Evolutionary conservation across 257 asterid species (phyloP).

Genomic region (Plectranthus barbatus): DNA sequence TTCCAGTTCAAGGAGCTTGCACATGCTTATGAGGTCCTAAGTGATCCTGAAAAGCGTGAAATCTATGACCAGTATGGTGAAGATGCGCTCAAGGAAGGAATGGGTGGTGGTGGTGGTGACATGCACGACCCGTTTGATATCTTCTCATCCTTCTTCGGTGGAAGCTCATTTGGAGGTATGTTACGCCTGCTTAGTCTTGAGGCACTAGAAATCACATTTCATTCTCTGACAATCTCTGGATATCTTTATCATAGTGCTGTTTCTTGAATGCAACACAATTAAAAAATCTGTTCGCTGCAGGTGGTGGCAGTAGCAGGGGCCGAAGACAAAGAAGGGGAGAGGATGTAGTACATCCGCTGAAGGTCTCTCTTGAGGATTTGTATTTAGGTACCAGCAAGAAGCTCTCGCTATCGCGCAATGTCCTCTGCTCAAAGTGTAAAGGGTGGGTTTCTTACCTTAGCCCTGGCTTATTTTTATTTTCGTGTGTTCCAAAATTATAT

Average conservation of each 20-base stretch:
- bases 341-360: slow-evolving; percentile 42
- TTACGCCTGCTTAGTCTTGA: too few species aligned
- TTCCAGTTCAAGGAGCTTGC: slow-evolving; percentile 54
- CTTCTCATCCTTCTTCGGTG: slow-evolving; percentile 46
- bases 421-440: slow-evolving; percentile 34
- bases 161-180: slow-evolving; percentile 36
- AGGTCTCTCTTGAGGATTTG: slow-evolving; percentile 42
- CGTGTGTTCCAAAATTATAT: neutral
- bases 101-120: slow-evolving; percentile 43
- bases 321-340: slow-evolving; percentile 48
- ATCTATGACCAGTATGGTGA: slow-evolving; percentile 58
- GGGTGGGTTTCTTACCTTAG: slow-evolving; percentile 23
- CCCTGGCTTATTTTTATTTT: neutral
- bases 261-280: neutral
- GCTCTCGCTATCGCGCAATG: slow-evolving; percentile 48
- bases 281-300: slow-evolving; percentile 4
- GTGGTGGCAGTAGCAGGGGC: slow-evolving; percentile 53
- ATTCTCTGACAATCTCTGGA: neutral
- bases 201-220: neutral
- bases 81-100: slow-evolving; percentile 56
- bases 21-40: slow-evolving; percentile 51
- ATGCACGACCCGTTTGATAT: slow-evolving; percentile 50
- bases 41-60: too few species aligned
- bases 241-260: neutral
- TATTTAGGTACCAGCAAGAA: slow-evolving; percentile 43